Base-by-base conservation (phyloP, 352 stramenopile species). In the Phytophthora rubi region DNA sequence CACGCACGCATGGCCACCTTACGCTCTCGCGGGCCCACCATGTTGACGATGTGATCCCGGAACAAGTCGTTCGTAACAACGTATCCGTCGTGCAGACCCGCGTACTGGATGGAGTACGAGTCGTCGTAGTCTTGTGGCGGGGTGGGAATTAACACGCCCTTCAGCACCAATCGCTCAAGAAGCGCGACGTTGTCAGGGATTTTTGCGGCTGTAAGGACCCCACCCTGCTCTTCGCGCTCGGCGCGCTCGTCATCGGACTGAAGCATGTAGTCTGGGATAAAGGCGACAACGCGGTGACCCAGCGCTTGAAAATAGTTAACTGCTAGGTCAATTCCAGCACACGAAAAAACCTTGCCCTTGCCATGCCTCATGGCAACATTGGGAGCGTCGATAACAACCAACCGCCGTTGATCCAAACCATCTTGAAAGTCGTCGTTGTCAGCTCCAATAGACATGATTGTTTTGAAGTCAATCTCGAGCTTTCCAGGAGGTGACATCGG, bases 41-140 rank as follows among this genome's bases (percentile, higher is more conserved):
- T 91, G 44, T 86, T 90, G 53, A 87, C 80, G 15, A 93, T 77
- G 58, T 97, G 89, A 70, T 97, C 89, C 42, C 90, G 83, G 67
- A 92, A 97, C 21, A 95, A 73, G 53, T 97, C 90, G 61, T 97
- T 97, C n/a, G 87, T 96, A 37, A 97, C 85, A 18, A 97, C 76
- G 51, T 84, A 92, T 56, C 85, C 87, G 51, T 90, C 70, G 49
- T 96, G 79, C 33, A 82, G 73, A 10, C 82, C 82, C 37, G 88
- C 88, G 65, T 97, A 97, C 54, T 93, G 86, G 70, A 97, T 97
- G 80, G 89, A 95, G 75, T 97, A 97, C 45, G 88, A 89, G 65
- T 97, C 90, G 69, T 97, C 90, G 66, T 96, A 97, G 66, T 97
- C 90, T 51, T 95, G 88, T 12, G 89, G 73, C 4, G 90, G 90